phyloP scores from a whole-genome alignment of 2,329 filamentous ascomycete species.

The Clarireedia monteithiana region DNA sequence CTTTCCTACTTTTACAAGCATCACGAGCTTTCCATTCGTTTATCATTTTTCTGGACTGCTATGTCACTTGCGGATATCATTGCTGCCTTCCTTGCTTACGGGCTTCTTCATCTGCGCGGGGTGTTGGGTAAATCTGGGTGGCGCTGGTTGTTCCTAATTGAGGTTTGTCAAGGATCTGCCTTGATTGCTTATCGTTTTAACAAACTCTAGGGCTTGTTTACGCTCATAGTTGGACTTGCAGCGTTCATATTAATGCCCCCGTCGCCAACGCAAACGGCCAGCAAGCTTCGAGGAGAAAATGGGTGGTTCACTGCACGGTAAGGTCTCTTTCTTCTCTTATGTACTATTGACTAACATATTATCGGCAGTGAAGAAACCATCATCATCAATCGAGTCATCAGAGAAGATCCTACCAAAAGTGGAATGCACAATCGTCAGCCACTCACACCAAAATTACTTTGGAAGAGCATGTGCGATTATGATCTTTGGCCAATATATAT shows the following conservation, averaged over 20 bases:
- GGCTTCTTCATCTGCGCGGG: slow-evolving; percentile 20
- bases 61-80: slow-evolving; percentile 18
- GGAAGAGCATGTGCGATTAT: slow-evolving; percentile 41
- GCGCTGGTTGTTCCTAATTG: slow-evolving; percentile 35
- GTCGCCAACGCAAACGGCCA: slow-evolving; percentile 29
- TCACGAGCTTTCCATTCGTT: slow-evolving; percentile 20
- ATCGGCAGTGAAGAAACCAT: slow-evolving; percentile 44
- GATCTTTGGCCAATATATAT: slow-evolving; percentile 46
- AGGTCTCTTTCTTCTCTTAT: too few species aligned
- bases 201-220: slow-evolving; percentile 13
- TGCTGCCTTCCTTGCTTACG: slow-evolving; percentile 21
- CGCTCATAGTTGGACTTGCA: slow-evolving; percentile 17
- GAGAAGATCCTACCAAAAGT: slow-evolving; percentile 41
- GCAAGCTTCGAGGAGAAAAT: slow-evolving; percentile 48
- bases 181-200: too few species aligned
- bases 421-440: slow-evolving; percentile 44
- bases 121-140: slow-evolving; percentile 19
- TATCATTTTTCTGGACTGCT: slow-evolving; percentile 23
- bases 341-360: too few species aligned
- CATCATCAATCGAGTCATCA: slow-evolving; percentile 50
- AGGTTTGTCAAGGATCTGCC: background rate
- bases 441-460: slow-evolving; percentile 37
- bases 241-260: slow-evolving; percentile 22
- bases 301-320: slow-evolving; percentile 52
- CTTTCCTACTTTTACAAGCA: slow-evolving; percentile 25